phyloP scores from a whole-genome alignment of 495 filamentous ascomycete genomes.

The Trichocladium antarcticum region DNA sequence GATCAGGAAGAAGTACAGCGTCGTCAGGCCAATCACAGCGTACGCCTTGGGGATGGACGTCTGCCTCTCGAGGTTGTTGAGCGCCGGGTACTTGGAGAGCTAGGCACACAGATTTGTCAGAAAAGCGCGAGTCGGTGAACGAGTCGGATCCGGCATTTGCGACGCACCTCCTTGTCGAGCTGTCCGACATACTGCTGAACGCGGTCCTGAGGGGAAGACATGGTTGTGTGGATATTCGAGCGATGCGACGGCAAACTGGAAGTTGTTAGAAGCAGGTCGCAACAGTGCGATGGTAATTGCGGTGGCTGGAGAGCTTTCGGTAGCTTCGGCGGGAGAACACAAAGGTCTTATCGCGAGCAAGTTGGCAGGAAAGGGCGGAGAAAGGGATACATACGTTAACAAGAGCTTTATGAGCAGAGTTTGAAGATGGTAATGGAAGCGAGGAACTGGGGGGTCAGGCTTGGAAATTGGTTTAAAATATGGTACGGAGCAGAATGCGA shows the following conservation, averaged over 20 bases:
- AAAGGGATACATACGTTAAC: neutral
- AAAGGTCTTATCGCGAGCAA: neutral
- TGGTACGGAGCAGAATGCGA: neutral
- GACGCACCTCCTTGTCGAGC: conserved; percentile 93
- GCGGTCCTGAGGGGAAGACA: conserved; percentile 79
- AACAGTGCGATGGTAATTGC: neutral
- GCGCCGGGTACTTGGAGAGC: conserved; percentile 90
- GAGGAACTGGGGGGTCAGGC: neutral
- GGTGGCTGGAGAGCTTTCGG: neutral
- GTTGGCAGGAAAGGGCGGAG: neutral
- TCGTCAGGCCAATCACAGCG: conserved; percentile 70
- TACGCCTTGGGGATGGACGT: conserved; percentile 94
- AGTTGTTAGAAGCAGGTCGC: neutral
- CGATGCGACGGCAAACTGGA: neutral
- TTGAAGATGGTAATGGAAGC: neutral
- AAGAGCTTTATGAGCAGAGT: neutral
- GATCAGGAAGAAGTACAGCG: conserved; percentile 94
- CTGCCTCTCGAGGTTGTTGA: conserved; percentile 96
- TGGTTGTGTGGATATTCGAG: conserved; percentile 22
- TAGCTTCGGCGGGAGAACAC: conserved; percentile 1
- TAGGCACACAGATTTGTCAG: conserved; percentile 30
- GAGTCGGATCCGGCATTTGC: neutral
- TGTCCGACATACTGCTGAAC: conserved; percentile 77
- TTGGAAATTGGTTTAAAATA: conserved; percentile 4
- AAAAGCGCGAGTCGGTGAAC: conserved; percentile 3